phyloP scores from a whole-genome alignment of 441 rosid genomes.

The Daphne laureola region DNA sequence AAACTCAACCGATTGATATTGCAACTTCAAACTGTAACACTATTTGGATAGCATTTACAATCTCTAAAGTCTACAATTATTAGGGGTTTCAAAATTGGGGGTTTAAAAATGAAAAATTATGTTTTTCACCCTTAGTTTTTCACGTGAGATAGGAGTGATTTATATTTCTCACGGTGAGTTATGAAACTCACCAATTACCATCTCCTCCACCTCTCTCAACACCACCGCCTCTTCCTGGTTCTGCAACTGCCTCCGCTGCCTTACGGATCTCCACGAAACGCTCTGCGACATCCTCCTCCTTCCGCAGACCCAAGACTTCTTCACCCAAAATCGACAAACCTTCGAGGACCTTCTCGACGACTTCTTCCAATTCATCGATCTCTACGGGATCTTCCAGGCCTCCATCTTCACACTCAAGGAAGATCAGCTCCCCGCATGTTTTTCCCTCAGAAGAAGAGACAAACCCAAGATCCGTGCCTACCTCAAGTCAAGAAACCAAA shows the following conservation, averaged over 20 bases:
- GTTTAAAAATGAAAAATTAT: no score
- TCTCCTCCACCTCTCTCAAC: conserved; percentile 16
- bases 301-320: conserved; percentile 57
- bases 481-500: conserved; percentile 37
- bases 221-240: conserved; percentile 47
- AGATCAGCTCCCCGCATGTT: conserved; percentile 53
- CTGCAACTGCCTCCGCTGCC: conserved; percentile 40
- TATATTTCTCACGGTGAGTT: no score
- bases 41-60: no score
- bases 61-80: no score
- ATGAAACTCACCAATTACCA: no score
- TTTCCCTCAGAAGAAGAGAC: conserved; percentile 53
- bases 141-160: no score
- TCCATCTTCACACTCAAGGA: conserved; percentile 45
- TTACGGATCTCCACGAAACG: conserved; percentile 45
- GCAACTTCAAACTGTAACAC: no score
- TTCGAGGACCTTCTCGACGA: conserved; percentile 70
- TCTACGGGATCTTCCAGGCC: conserved; percentile 64
- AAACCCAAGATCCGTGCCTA: conserved; percentile 35
- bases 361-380: conserved; percentile 60
- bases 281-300: conserved; percentile 58
- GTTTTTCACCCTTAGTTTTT: no score
- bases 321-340: conserved; percentile 36
- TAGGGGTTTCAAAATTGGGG: no score
- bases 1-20: no score